phyloP scores from a whole-genome alignment of 192 early-diverging fungal species.

The Rhizophlyctis rosea region DNA sequence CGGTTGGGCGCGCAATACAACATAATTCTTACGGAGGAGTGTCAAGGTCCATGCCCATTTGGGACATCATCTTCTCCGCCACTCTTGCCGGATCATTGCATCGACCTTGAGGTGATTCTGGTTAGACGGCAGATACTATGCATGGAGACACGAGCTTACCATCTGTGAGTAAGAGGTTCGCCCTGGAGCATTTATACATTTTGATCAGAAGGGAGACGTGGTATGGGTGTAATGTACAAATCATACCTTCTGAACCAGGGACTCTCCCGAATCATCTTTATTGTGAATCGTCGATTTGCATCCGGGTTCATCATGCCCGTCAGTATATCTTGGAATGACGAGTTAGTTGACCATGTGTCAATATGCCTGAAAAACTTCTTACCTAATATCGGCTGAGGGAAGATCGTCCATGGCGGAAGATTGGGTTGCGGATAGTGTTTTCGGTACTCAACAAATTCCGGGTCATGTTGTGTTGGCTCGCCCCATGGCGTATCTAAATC shows the following conservation, averaged over 20 bases:
- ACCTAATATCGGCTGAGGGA: conserved; percentile 45
- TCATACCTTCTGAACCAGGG: conserved; percentile 54
- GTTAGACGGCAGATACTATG: too few species aligned
- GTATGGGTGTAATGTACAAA: background rate
- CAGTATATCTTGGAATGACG: conserved; percentile 32
- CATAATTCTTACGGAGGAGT: background rate
- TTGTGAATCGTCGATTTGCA: conserved; percentile 33
- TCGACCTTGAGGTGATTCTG: too few species aligned
- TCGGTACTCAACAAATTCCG: conserved; percentile 53
- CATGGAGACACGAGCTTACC: conserved; percentile 13
- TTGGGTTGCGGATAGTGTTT: conserved; percentile 29
- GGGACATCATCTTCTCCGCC: conserved; percentile 52
- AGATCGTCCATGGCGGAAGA: conserved; percentile 47
- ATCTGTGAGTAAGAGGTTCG: background rate
- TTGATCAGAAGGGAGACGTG: conserved; percentile 35
- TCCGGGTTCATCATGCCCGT: conserved; percentile 50
- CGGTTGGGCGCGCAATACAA: too few species aligned
- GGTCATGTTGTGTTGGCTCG: conserved; percentile 55
- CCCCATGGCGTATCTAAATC: conserved; percentile 66
- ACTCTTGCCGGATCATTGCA: conserved; percentile 57
- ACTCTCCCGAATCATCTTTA: conserved; percentile 42
- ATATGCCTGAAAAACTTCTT: conserved; percentile 6
- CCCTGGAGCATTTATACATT: conserved; percentile 18
- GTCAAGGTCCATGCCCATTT: conserved; percentile 28
- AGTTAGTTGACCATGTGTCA: background rate